phyloP scores from a whole-genome alignment of 805 yeast species.

The Kregervanrija fluxuum region DNA sequence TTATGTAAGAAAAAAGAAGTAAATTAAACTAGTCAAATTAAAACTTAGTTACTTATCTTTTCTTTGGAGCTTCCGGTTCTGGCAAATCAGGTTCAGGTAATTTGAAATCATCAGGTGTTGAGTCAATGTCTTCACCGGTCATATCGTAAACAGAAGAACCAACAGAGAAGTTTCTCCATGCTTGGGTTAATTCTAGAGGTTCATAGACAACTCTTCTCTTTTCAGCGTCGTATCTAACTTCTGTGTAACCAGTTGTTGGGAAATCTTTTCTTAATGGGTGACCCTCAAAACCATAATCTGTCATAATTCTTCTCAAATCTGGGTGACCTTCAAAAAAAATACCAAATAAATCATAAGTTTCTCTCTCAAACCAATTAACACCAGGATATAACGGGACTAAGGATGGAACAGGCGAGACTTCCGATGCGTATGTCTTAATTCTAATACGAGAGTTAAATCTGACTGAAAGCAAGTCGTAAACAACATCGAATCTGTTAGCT shows the following conservation, averaged over 20 bases:
- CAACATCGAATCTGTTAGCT: constrained; percentile 79
- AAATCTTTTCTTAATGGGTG: constrained; percentile 88
- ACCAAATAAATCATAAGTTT: constrained; percentile 82
- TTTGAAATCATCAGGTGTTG: constrained; percentile 72
- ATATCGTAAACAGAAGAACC: constrained; percentile 91
- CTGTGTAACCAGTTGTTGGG: constrained; percentile 90
- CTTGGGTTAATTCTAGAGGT: constrained; percentile 86
- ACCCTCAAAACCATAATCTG: constrained; percentile 90
- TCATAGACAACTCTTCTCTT: constrained; percentile 85
- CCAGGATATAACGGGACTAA: constrained; percentile 67
- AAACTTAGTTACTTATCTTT: constrained; percentile 18
- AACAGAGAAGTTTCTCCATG: constrained; percentile 83
- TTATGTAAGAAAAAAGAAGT: constrained; percentile 17
- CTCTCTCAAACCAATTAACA: constrained; percentile 88
- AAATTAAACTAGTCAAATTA: constrained; percentile 4
- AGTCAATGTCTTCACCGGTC: constrained; percentile 80
- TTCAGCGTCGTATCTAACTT: constrained; percentile 84
- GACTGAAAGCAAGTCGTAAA: constrained; percentile 72
- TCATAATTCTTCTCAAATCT: constrained; percentile 81
- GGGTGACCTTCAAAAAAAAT: constrained; percentile 86
- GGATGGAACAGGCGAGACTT: constrained; percentile 75
- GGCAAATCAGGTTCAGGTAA: constrained; percentile 78
- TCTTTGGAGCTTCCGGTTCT: constrained; percentile 29
- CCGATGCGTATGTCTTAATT: constrained; percentile 83
- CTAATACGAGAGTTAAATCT: constrained; percentile 83